Base-by-base conservation (phyloP, 1,139 yeast genomes). In the Yamadazyma dushanensis region DNA sequence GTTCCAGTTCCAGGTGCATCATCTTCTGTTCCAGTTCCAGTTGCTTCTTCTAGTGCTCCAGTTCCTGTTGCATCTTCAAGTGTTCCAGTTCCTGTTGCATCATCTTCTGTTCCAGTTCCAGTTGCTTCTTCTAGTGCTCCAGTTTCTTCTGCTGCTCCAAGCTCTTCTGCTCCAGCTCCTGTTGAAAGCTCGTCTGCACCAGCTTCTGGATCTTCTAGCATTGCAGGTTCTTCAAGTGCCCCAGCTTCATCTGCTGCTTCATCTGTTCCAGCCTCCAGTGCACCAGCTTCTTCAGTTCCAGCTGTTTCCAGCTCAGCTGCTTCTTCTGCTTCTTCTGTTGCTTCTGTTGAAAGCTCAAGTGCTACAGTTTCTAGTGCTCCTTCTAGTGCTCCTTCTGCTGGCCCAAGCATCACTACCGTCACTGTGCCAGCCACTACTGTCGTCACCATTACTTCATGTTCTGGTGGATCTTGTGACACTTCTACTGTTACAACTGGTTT, bases 401-500 rank as follows among this genome's bases (percentile, higher is more conserved):
- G 14, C 6, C 27, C 27, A 17, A 18, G 10, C 9, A 15, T 13
- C 26, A 13, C 22, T 6, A 34, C 32, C 26, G 16, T 23, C 9
- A 34, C 32, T 21, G 11, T 17, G 8, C 26, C 37, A 15, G 11
- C 20, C n/a, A 36, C 50, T 15, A 38, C 49, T 11, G 44, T 54
- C 10, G 44, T 59, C 36, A 55, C 63, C 41, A 45, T 57, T 41
- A 56, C 67, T 29, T 34, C 45, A 13, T 51, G 39, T 28, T 32
- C 22, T 6, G 28, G 28, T 5, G 9, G 36, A n/a, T 10, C 15
- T 11, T 54, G 58, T 38, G 20, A 32, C 41, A 39, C 61, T 31
- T 46, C 50, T 32, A 46, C 58, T 27, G 50, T 54, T 18, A 51
- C 65, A 26, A 61, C 70, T n/a, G 70, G 67, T 34, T 38, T 48